Conservation (phyloP, 805 yeast species). For the Saccharomycopsis sp. region DNA sequence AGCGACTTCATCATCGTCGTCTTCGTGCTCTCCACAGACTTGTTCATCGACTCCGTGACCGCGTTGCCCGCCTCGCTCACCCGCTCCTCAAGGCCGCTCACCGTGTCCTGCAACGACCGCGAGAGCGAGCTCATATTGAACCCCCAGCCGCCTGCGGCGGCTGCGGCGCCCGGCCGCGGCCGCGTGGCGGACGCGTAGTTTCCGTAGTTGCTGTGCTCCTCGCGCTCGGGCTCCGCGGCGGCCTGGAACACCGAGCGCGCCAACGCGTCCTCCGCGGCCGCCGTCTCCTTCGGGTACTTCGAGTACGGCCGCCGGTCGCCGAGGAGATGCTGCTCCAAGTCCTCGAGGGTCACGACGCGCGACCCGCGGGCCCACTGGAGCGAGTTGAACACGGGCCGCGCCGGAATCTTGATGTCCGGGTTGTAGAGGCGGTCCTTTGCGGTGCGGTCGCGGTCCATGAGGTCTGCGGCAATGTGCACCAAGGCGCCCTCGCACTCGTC, state of each 20-base stretch:
- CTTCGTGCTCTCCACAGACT: conserved; percentile 43
- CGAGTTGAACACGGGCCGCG: conserved; percentile 73
- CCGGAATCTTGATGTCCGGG: conserved; percentile 59
- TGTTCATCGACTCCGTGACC: conserved; percentile 47
- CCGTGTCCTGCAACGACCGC: conserved; percentile 44
- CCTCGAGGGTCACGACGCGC: conserved; percentile 50
- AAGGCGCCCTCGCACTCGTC: conserved; percentile 48
- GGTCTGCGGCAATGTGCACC: conserved; percentile 32
- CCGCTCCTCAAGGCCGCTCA: conserved; percentile 47
- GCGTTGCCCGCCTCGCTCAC: conserved; percentile 52
- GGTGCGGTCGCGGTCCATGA: conserved; percentile 23
- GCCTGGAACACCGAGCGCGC: conserved; percentile 25
- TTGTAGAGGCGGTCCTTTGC: conserved; percentile 59
- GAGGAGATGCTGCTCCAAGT: conserved; percentile 59
- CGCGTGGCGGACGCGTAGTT: neutral
- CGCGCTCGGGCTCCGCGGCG: conserved; percentile 3
- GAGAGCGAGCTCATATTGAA: conserved; percentile 31
- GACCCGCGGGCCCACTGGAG: conserved; percentile 84
- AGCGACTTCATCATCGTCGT: conserved; percentile 45
- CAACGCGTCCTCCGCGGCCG: conserved; percentile 41
- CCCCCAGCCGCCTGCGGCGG: conserved; percentile 32
- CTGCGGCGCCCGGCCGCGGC: neutral
- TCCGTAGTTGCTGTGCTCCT: neutral
- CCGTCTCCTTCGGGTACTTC: conserved; percentile 48
- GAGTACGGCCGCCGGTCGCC: conserved; percentile 67